Base-by-base conservation (phyloP, 805 yeast species). In the Candida ovalis region DNA sequence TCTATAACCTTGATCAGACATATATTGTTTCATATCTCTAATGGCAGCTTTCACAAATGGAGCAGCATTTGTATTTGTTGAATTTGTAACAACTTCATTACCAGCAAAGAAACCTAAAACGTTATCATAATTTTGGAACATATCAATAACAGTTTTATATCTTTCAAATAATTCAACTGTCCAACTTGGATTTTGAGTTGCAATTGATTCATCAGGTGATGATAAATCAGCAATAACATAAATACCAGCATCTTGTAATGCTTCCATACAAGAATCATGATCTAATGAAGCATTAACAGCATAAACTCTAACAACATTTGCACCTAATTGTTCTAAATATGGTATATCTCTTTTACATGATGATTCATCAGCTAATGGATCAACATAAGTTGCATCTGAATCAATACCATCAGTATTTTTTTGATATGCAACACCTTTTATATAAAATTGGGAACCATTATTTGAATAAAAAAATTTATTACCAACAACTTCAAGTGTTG, bases 61-160 rank as follows among this genome's bases (percentile, higher is more conserved):
- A 25, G 97, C 90, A 28, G 97, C 88, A 57, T 82, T 84, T 13
- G 97, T 87, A 69, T 88, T 91, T 43, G 89, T 72, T 40, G 69
- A 71, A 62, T 88, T 89, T 69, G 91, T 92, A 51, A 92, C 81
- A 46, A 94, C 98, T 76, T 92, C 99, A 70, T 94, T 94, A 52
- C 98, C 99, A 25, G 98, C 98, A 70, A 92, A 91, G 77, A 88
- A 91, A 2, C 98, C 99, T 54, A 92, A 75, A 18, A 88, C 79
- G 69, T 92, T 92, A 42, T 84, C 70, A 71, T 91, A 92, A 58
- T 78, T 74, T 50, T 82, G 80, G 73, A 94, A 80, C 57, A 77
- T 71, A 68, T 94, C 97, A 48, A 94, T 81, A 32, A 92, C 97
- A 24, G 76, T 69, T 43, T 86, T 82, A 73, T 92, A 92, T 66